Conservation (phyloP, 352 stramenopile species). For the Blastocystis sp. region DNA sequence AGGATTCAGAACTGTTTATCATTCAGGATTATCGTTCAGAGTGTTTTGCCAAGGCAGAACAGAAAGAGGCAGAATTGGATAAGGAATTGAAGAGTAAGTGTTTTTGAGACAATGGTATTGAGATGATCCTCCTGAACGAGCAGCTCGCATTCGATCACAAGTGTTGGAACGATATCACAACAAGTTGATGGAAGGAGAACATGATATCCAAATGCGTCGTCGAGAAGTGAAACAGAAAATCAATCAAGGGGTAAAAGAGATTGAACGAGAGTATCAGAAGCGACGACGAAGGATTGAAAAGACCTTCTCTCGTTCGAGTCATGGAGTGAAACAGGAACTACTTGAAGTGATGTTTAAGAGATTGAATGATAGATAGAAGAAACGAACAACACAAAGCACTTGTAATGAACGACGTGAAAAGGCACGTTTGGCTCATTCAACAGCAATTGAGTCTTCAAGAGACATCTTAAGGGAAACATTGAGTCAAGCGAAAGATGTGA, state of each 20-base stretch:
- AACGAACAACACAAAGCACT: neutral
- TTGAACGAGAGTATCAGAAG: slow-evolving; percentile 32
- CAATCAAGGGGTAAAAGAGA: slow-evolving; percentile 32
- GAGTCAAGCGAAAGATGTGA: neutral
- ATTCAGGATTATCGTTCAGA: neutral
- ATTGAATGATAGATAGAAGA: slow-evolving; percentile 3
- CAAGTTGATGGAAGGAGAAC: slow-evolving; percentile 1
- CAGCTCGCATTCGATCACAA: slow-evolving; percentile 11
- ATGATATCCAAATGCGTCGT: neutral
- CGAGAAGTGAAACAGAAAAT: neutral
- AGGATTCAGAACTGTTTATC: neutral
- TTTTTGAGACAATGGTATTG: neutral
- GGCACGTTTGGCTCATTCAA: neutral
- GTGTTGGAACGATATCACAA: slow-evolving; percentile 30
- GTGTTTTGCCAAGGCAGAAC: slow-evolving; percentile 20
- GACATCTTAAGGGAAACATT: slow-evolving; percentile 5
- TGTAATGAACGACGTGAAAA: slow-evolving; percentile 6
- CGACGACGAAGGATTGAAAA: neutral
- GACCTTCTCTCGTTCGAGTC: neutral
- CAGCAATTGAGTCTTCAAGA: neutral
- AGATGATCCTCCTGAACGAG: slow-evolving; percentile 23
- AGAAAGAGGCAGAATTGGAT: slow-evolving; percentile 14
- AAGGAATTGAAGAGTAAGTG: slow-evolving; percentile 1
- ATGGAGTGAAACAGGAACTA: slow-evolving; percentile 3
- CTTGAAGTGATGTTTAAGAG: too few relatives aligned